phyloP scores from a whole-genome alignment of 495 filamentous ascomycete genomes.

The Echria macrotheca region DNA sequence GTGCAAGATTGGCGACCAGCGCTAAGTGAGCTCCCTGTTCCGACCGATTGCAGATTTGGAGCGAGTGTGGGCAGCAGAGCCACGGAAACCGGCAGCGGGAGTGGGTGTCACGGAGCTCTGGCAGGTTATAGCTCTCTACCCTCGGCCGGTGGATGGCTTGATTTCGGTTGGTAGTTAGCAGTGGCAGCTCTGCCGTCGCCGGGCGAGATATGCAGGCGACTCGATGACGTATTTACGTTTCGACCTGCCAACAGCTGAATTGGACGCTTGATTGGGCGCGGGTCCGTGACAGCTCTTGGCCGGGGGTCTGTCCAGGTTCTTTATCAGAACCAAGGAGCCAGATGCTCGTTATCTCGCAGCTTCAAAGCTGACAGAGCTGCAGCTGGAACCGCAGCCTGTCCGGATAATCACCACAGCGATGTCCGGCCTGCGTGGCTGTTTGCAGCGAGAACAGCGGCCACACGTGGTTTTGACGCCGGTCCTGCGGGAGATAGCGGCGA shows the following conservation, averaged over 20 bases:
- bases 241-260: slow-evolving; percentile 2
- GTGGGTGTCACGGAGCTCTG: neutral
- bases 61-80: neutral
- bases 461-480: neutral
- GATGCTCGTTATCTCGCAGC: neutral
- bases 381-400: neutral
- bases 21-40: neutral
- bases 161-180: no score
- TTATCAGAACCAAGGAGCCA: slow-evolving; percentile 3
- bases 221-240: slow-evolving; percentile 18
- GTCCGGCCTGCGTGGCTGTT: neutral
- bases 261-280: slow-evolving; percentile 1
- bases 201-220: neutral
- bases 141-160: neutral
- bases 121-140: slow-evolving; percentile 2
- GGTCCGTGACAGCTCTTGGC: slow-evolving; percentile 1
- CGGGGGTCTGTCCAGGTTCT: neutral
- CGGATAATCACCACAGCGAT: slow-evolving; percentile 3
- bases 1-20: no score
- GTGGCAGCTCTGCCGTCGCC: no score
- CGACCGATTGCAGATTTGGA: neutral
- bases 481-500: neutral
- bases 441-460: neutral
- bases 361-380: neutral
- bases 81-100: neutral